Base-by-base conservation (phyloP, 495 filamentous ascomycete species). In the Trichoderma gamsii region DNA sequence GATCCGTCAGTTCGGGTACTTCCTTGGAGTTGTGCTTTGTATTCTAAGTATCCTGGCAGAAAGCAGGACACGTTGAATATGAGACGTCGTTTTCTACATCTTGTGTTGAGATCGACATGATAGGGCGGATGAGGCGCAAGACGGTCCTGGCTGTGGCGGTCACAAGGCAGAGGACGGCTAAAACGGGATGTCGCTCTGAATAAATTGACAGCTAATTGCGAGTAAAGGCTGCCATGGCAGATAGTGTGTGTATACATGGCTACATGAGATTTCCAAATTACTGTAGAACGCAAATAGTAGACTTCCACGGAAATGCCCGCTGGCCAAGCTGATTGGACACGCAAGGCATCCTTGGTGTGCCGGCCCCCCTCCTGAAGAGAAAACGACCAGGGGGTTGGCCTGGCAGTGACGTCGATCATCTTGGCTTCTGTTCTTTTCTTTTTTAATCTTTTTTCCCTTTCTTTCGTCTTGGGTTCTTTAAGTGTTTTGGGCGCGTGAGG, bases 321-420 rank as follows among this genome's bases (percentile, higher is more conserved):
- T 1, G 15, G 13, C 44, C 44, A 18, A 4, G 13, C 44, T 49
- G 15, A 49, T 49, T 49, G n/a, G 44, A n/a, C 35, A 5, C 5
- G 0, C 35, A 9, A 23, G 27, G 8, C 11, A 27, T 32, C 56
- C 56, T 18, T 29, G 25, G 11, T 3, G 3, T 32, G 27, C n/a
- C 25, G 23, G 25, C 16, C 25, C 52, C 23, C 8, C 35, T 38
- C 35, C 5, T 7, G 7, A 38, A 38, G 35, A 61, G n/a, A 25
- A 18, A 21, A 11, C 27, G 56, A 32, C 56, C 23, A 18, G 56
- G 56, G 56, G 56, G 35, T 38, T 38, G 4, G 56, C 56, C 56
- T 23, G 56, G 25, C 16, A 23, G 56, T 61, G 56, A 61, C 56
- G 56, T 61, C 56, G 56, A 61, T 61, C 56, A 32, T 32, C 11